These are phyloP conservation scores for Pythium oligandrum DNA, from an alignment of 352 stramenopile genomes.

Conservation along the genomic window DNA sequence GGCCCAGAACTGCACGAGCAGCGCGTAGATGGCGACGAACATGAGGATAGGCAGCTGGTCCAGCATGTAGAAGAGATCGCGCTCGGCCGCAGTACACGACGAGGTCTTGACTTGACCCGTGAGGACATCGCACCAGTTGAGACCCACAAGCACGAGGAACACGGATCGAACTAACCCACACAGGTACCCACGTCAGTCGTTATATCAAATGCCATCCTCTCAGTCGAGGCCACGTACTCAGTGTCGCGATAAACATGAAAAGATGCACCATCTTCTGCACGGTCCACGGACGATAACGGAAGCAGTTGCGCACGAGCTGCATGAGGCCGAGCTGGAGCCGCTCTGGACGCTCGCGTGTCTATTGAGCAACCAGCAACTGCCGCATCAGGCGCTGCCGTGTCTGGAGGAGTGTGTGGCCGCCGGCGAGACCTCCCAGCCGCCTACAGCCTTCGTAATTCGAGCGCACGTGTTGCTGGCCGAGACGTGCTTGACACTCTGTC, in stretches of 20 bases:
- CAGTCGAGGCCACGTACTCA: slow-evolving; percentile 28
- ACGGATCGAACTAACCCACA: slow-evolving; percentile 51
- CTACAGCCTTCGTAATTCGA: slow-evolving; percentile 8
- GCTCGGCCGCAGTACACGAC: slow-evolving; percentile 51
- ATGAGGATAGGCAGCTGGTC: slow-evolving; percentile 79
- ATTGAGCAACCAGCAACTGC: slow-evolving; percentile 33
- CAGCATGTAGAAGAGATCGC: slow-evolving; percentile 83
- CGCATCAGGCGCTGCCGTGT: slow-evolving; percentile 32
- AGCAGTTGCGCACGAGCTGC: slow-evolving; percentile 82
- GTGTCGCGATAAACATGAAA: slow-evolving; percentile 74
- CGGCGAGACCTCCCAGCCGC: not conserved
- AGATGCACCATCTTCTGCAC: slow-evolving; percentile 87
- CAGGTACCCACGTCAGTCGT: too few relatives aligned
- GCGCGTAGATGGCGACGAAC: slow-evolving; percentile 76
- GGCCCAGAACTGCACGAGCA: slow-evolving; percentile 86
- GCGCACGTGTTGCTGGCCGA: slow-evolving; percentile 56
- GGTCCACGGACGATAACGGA: slow-evolving; percentile 77
- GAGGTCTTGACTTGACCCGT: slow-evolving; percentile 56
- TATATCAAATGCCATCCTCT: too few relatives aligned
- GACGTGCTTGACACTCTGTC: slow-evolving; percentile 39
- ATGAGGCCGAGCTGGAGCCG: slow-evolving; percentile 26
- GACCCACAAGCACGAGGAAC: slow-evolving; percentile 68
- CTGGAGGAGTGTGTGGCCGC: slow-evolving; percentile 35
- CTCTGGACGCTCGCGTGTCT: slow-evolving; percentile 61
- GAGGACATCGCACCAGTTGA: slow-evolving; percentile 80